phyloP scores from a whole-genome alignment of 139 green algal species.

The Coccomyxa sp. region DNA sequence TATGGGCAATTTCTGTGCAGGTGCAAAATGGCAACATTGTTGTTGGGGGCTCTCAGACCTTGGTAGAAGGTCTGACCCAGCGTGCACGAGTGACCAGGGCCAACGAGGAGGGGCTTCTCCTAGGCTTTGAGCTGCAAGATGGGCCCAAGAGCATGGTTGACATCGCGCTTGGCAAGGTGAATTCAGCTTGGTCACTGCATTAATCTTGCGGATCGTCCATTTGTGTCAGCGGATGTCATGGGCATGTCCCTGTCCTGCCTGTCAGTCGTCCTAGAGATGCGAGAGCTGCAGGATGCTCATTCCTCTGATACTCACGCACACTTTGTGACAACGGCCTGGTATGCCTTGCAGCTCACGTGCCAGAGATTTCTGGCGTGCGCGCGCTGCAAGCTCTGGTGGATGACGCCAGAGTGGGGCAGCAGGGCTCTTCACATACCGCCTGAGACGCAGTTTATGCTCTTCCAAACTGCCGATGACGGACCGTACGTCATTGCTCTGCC shows the following conservation, averaged over 20 bases:
- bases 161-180: conserved; percentile 33
- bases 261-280: background rate
- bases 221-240: background rate
- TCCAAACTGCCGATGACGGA: conserved; percentile 58
- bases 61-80: background rate
- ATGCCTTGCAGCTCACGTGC: conserved; percentile 9
- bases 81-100: background rate
- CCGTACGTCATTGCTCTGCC: conserved; percentile 76
- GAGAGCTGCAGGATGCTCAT: background rate
- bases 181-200: background rate
- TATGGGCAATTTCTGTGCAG: background rate
- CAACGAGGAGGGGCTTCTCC: conserved; percentile 24
- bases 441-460: conserved; percentile 91
- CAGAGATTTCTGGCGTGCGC: conserved; percentile 23
- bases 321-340: background rate
- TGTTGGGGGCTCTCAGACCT: background rate
- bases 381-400: conserved; percentile 80
- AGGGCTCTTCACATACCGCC: conserved; percentile 60
- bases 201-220: background rate
- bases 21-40: background rate
- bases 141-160: conserved; percentile 31
- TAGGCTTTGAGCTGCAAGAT: conserved; percentile 23
- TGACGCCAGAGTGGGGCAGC: conserved; percentile 88
- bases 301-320: background rate
- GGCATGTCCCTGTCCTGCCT: background rate